Evolutionary conservation across 2,329 filamentous ascomycete species (phyloP), one percentile per base, ranked within the genome.

Genomic region (Sarocladium strictum): DNA sequence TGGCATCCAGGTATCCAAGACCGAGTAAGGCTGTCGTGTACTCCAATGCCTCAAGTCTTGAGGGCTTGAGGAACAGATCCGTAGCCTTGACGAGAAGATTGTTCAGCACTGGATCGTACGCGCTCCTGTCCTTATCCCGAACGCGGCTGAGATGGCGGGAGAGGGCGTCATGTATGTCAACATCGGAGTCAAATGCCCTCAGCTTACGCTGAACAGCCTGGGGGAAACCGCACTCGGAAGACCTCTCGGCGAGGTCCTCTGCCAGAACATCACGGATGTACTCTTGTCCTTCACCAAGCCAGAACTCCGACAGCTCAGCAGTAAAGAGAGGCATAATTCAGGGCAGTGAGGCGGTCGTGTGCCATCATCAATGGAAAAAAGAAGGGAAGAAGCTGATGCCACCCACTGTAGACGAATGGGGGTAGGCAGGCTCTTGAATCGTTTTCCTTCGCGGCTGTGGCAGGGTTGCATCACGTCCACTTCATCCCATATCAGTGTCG

Each of bases 231-330:
- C 66, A 67, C 35, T 71, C 62, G 6, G 55, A 58, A 26, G 62
- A 59, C 5, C 53, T 58, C 15, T 60, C 40, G 4, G 52, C 53
- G 2, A 63, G 23, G 6, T 58, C 54, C 10, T 60, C 54, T 1
- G 38, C 23, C n/a, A 69, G 56, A 11, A 72, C 61, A 3, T 59
- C 55, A 4, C 45, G 52, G 6, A 72, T 61, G 12, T 54, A 53
- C 17, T 62, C 60, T 17, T 58, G 56, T 7, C 65, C 67, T 21
- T 45, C 53, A 5, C 54, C 58, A 29, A 69, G 61, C 69, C 69
- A 72, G 64, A 68, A 71, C 27, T 60, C 54, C 56, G 70, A 63
- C 15, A 71, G 60, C 45, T 69, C 65, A 15, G 64, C 57, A 4
- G 65, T 58, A 51, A 60, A 62, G 3, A 62, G 61, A 24, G 64